Evolutionary conservation across 805 yeast species (phyloP), one percentile per base, ranked within the genome.

Genomic region (Starmerella sp.): DNA sequence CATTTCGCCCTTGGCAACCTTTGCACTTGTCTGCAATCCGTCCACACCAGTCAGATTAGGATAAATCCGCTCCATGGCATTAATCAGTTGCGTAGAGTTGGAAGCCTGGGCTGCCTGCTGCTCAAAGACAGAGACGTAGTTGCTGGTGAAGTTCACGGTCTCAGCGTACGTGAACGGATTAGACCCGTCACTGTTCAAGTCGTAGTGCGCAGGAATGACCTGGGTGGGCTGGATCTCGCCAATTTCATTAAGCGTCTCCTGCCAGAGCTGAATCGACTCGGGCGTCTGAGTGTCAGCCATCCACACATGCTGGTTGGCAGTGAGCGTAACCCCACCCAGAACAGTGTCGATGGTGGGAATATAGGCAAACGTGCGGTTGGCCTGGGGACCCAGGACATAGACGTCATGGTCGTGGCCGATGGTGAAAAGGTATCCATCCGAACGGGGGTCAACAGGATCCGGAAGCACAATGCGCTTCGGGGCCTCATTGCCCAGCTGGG

Each of bases 261-360:
- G 30, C 49, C 49, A 46, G 31, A 46, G 39, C 7, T 46, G 22
- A 22, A 46, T 46, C 4, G 49, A 46, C 49, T 32, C 30, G n/a
- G 49, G 38, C 2, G 49, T 46, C 13, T 46, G 49, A 5, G 49
- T 46, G n/a, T 46, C 49, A 5, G 49, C 49, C 38, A 46, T 46
- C 49, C 49, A 46, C n/a, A 46, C 49, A 13, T 46, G 49, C 39
- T 46, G 31, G 14, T 46, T 46, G 1, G 49, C 49, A 32, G 49
- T 46, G 30, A 46, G 30, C 4, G 38, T 10, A 5, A 46, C 49
- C 5, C 49, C 49, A 11, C 49, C 49, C 4, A 46, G 10, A 32
- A 46, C 49, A 15, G 49, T 46, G n/a, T 34, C 39, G 34, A 46
- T 46, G n/a, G 39, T 32, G 9, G 49, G 49, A 34, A 46, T 34